Base-by-base conservation (phyloP, 495 filamentous ascomycete genomes). In the Podospora bellae-mahoneyi region DNA sequence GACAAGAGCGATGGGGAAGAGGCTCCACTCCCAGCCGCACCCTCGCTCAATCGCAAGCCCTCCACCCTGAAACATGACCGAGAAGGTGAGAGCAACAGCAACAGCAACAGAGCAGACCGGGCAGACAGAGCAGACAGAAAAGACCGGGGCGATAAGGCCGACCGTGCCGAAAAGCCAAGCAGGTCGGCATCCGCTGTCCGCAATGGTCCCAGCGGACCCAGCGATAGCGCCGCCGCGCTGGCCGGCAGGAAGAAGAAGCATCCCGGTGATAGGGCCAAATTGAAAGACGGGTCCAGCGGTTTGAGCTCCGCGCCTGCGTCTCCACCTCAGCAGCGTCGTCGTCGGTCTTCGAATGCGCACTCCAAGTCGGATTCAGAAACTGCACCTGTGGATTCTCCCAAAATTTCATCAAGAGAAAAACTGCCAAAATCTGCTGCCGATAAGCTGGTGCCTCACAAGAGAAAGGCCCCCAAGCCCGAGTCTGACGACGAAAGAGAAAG, bases 1-100 rank as follows among this genome's bases (percentile, higher is more conserved):
- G 88, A 90, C 74, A 84, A 83, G 69, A 85, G 84, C 68, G 84
- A 85, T 66, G 79, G 79, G 61, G 84, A 82, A 57, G 84, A 80
- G 60, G 76, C 75, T 34, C 72, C 76, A 57, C 60, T 71, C 26
- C 28, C 59, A 61, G 27, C 27, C 16, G 23, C 32, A 16, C 71
- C 76, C 48, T 75, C 78, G 48, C 68, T 71, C 56, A 70, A 71
- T 30, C 76, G 77, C 71, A 80, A 80, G 65, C 76, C 72, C 55
- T 53, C 71, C 72, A 80, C 77, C 66, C 72, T 73, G 64, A 75
- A 70, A 55, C 68, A 66, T 13, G 39, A 61, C 62, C 74, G 66
- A 60, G 72, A 76, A 69, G 67, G 69, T 39, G 74, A 78, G 61
- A 71, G 74, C 20, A 23, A 62, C 48, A 62, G 5, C 60, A 56